phyloP scores from a whole-genome alignment of 805 yeast species.

The Saturnispora dispora region DNA sequence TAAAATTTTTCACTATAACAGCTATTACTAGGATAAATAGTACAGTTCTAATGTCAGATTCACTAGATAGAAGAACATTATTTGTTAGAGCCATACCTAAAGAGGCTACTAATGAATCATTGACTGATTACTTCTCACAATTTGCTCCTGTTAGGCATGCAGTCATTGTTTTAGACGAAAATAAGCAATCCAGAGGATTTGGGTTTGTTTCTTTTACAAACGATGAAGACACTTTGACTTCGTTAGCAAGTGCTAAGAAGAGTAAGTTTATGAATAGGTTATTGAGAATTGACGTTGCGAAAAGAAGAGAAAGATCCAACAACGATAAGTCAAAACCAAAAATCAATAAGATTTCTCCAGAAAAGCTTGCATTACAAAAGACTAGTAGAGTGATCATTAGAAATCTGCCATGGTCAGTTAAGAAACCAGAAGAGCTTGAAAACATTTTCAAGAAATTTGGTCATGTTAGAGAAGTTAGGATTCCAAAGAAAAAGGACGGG shows the following conservation, averaged over 20 bases:
- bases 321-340: slow-evolving; percentile 22
- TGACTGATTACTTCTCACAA: slow-evolving; percentile 79
- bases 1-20: neutral
- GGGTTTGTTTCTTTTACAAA: slow-evolving; percentile 87
- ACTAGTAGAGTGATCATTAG: slow-evolving; percentile 81
- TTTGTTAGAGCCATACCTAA: slow-evolving; percentile 82
- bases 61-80: slow-evolving; percentile 51
- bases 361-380: slow-evolving; percentile 31
- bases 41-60: slow-evolving; percentile 12
- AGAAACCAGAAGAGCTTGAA: slow-evolving; percentile 63
- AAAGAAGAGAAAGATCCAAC: slow-evolving; percentile 74
- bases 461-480: slow-evolving; percentile 76
- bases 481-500: slow-evolving; percentile 83
- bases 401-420: slow-evolving; percentile 93
- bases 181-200: slow-evolving; percentile 79
- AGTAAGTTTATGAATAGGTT: slow-evolving; percentile 55
- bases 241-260: slow-evolving; percentile 59
- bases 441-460: slow-evolving; percentile 71
- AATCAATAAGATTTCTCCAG: slow-evolving; percentile 9
- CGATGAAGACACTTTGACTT: slow-evolving; percentile 76
- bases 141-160: slow-evolving; percentile 95
- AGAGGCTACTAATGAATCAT: slow-evolving; percentile 70
- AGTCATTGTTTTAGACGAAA: slow-evolving; percentile 72
- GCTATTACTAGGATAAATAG: neutral
- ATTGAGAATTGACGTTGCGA: slow-evolving; percentile 78